A percentile compares a stretch with the other conserved stretches of the same genome.
These are phyloP conservation scores for Lactarius tabidus DNA, from an alignment of 768 basidiomycete species.

Conservation along the genomic window DNA sequence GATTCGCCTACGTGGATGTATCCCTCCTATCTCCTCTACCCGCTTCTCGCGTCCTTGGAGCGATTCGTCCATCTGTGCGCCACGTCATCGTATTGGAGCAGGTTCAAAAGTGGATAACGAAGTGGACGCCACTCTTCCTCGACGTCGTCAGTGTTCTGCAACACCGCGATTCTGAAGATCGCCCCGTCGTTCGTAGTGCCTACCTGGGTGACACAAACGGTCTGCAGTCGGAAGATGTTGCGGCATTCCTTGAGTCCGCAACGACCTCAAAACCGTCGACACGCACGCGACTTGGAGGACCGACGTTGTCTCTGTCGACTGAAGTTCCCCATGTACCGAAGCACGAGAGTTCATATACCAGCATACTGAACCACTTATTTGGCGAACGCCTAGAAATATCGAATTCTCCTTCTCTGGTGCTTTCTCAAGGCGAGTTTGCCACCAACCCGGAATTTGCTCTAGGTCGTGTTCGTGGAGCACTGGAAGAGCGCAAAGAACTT, in stretches of 20 bases:
- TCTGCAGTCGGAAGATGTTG: conserved; percentile 42
- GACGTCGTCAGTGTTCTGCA: conserved; percentile 75
- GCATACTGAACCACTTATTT: conserved; percentile 80
- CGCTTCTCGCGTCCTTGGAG: conserved; percentile 48
- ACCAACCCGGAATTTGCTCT: conserved; percentile 95
- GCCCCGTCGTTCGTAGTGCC: conserved; percentile 58
- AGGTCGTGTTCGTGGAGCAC: conserved; percentile 80
- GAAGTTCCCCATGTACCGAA: conserved; percentile 65
- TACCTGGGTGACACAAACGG: conserved; percentile 50
- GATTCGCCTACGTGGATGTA: conserved; percentile 60
- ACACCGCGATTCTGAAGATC: conserved; percentile 43
- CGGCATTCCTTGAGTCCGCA: conserved; percentile 47
- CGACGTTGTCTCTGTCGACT: conserved; percentile 31
- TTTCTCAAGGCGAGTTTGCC: conserved; percentile 65
- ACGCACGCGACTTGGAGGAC: conserved; percentile 48
- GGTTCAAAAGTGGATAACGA: conserved; percentile 65
- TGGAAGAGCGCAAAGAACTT: conserved; percentile 71
- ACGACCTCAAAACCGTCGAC: conserved; percentile 36
- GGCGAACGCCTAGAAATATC: conserved; percentile 72
- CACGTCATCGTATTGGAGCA: conserved; percentile 83
- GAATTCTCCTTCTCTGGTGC: conserved; percentile 75
- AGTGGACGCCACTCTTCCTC: conserved; percentile 85
- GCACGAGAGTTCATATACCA: conserved; percentile 89
- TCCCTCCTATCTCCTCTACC: conserved; percentile 68
- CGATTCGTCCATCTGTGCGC: conserved; percentile 57